phyloP scores from a whole-genome alignment of 192 early-diverging fungal species.

The Backusella tuberculispora region DNA sequence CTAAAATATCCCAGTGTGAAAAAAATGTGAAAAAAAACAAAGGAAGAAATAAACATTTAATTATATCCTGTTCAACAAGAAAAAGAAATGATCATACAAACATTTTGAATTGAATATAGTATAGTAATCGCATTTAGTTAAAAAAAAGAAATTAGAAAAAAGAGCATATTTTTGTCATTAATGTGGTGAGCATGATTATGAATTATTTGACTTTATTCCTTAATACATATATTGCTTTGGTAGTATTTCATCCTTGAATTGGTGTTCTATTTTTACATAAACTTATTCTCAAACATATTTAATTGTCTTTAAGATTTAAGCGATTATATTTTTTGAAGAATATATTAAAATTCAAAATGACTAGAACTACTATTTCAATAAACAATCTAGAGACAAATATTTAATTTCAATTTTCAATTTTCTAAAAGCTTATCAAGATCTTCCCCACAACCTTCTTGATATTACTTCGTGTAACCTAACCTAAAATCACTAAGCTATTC shows the following conservation, averaged over 20 bases:
- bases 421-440: background rate
- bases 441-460: background rate
- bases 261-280: background rate
- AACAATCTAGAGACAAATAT: background rate
- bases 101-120: background rate
- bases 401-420: background rate
- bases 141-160: background rate
- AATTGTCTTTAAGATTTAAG: background rate
- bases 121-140: background rate
- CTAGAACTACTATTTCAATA: too few species aligned
- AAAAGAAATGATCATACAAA: background rate
- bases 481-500: background rate
- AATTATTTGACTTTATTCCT: background rate
- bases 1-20: background rate
- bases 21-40: conserved; percentile 14
- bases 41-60: background rate
- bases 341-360: too few species aligned
- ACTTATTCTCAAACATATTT: too few species aligned
- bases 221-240: background rate
- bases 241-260: background rate
- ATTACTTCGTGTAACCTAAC: background rate
- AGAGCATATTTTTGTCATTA: background rate
- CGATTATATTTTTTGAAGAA: background rate
- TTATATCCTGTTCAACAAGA: background rate
- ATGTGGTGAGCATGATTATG: background rate